Percentiles rank a stretch among this genome's conserved stretches.
These are phyloP conservation scores for Mastigamoeba balamuthi DNA, from an alignment of 78 protist species.

Conservation along the genomic window DNA sequence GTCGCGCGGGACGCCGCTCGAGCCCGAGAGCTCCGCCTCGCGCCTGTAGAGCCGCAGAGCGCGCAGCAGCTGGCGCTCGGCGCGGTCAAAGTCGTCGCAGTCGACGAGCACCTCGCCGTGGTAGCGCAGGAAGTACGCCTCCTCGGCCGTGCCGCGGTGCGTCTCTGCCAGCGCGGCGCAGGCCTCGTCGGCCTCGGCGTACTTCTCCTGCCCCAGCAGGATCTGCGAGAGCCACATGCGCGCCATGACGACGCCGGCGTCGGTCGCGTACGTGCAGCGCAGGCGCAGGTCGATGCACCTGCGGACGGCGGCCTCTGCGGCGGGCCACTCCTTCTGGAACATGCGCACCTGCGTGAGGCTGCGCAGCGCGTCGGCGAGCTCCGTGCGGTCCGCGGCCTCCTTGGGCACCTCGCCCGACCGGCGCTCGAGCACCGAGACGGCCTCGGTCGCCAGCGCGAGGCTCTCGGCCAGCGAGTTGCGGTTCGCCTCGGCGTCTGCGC, in stretches of 20 bases:
- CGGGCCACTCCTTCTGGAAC: background rate
- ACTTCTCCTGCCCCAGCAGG: background rate
- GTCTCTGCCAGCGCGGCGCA: background rate
- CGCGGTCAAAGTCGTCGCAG: too few species aligned
- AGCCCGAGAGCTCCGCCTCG: too few species aligned
- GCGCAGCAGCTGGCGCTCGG: too few species aligned
- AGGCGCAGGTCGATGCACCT: background rate
- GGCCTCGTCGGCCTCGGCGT: background rate
- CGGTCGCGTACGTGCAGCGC: background rate
- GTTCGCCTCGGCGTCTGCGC: background rate
- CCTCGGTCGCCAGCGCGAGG: background rate
- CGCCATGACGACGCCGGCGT: background rate
- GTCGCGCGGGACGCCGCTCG: too few species aligned
- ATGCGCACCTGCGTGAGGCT: background rate
- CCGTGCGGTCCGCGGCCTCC: background rate
- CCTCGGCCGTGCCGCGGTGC: background rate
- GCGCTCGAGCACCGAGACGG: background rate
- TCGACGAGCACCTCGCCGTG: background rate
- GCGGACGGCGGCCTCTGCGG: background rate
- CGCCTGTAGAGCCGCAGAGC: too few species aligned
- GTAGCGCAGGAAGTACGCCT: background rate
- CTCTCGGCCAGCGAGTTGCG: background rate
- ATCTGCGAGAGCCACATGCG: background rate
- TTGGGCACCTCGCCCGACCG: background rate
- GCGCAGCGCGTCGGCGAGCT: background rate